These are phyloP conservation scores for Hypoxylon sp. DNA, from an alignment of 2,329 filamentous ascomycete genomes.

Conservation along the genomic window DNA sequence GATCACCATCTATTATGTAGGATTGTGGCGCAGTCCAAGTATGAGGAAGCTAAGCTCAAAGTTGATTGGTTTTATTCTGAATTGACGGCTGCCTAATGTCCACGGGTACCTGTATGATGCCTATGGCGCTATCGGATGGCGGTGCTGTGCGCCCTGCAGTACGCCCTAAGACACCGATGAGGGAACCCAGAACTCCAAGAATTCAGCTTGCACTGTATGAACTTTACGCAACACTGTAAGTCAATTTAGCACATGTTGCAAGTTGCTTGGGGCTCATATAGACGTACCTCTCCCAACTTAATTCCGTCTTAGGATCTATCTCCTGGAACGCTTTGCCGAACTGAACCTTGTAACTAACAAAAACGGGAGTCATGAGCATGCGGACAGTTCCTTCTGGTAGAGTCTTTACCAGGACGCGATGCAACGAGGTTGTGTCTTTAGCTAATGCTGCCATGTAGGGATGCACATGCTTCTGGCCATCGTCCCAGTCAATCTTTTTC, in stretches of 20 bases:
- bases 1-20: slow-evolving; percentile 19
- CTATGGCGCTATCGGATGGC: background rate
- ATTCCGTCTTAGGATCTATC: background rate
- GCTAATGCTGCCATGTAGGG: too few relatives aligned
- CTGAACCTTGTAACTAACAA: too few relatives aligned
- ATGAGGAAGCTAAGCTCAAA: slow-evolving; percentile 10
- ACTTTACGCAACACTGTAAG: background rate
- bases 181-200: background rate
- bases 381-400: too few relatives aligned
- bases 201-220: background rate
- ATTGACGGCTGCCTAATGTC: slow-evolving; percentile 10
- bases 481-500: too few relatives aligned
- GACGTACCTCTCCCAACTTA: background rate
- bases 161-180: background rate
- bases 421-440: too few relatives aligned
- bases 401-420: too few relatives aligned
- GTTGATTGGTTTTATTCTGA: slow-evolving; percentile 1
- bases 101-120: background rate
- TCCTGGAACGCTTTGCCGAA: too few relatives aligned
- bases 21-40: slow-evolving; percentile 39
- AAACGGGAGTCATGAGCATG: too few relatives aligned
- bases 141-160: background rate
- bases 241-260: too few relatives aligned
- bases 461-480: too few relatives aligned
- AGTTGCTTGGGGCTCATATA: too few relatives aligned